Conservation (phyloP, 495 filamentous ascomycete species). For the Penicillium waksmanii region DNA sequence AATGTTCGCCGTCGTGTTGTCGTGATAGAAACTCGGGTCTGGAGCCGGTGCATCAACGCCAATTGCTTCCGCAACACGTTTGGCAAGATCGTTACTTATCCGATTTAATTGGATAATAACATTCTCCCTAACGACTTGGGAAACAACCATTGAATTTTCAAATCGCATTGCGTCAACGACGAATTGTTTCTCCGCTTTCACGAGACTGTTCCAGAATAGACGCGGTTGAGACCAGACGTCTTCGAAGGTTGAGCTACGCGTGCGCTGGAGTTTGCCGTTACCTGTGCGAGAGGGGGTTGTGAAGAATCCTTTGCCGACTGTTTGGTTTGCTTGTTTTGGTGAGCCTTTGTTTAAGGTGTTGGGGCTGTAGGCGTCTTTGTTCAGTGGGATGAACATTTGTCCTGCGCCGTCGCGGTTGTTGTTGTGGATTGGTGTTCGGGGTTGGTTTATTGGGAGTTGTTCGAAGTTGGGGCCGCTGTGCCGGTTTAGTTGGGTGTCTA, state of each 20-base stretch:
- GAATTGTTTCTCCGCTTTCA: constrained; percentile 72
- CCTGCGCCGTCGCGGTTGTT: constrained; percentile 63
- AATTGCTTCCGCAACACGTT: constrained; percentile 65
- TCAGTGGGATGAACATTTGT: constrained; percentile 53
- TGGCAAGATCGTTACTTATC: constrained; percentile 70
- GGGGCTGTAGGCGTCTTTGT: constrained; percentile 61
- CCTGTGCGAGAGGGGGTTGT: constrained; percentile 61
- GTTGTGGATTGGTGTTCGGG: constrained; percentile 64
- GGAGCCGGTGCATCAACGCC: constrained; percentile 59
- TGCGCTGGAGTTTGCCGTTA: constrained; percentile 60
- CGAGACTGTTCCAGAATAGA: constrained; percentile 77
- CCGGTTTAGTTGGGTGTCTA: constrained; percentile 75
- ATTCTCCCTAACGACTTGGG: constrained; percentile 56
- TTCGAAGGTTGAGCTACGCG: constrained; percentile 64
- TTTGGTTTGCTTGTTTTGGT: constrained; percentile 72
- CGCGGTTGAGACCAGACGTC: constrained; percentile 80
- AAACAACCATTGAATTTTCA: constrained; percentile 64
- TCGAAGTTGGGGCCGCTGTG: constrained; percentile 73
- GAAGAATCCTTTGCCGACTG: constrained; percentile 74
- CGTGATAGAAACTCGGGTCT: constrained; percentile 68
- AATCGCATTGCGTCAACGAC: constrained; percentile 79
- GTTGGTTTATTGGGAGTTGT: constrained; percentile 75
- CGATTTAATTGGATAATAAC: constrained; percentile 72
- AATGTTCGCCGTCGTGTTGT: constrained; percentile 67
- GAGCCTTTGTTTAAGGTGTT: constrained; percentile 69